phyloP scores from a whole-genome alignment of 2,329 filamentous ascomycete genomes.

The Thielaviopsis euricoi region DNA sequence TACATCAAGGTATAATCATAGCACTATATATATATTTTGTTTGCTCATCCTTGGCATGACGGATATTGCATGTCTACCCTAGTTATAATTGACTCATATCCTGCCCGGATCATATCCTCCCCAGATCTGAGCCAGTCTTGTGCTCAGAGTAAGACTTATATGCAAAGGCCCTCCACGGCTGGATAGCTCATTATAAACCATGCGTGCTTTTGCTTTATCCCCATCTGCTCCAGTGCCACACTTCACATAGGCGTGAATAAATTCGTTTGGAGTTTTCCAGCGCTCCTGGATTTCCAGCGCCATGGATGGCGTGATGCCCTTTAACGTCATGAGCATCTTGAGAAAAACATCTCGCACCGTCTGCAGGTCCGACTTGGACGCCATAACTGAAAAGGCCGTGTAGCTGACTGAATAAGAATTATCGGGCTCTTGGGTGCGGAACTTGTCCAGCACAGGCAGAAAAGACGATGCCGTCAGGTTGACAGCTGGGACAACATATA shows the following conservation, averaged over 20 bases:
- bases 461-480: conserved; percentile 50
- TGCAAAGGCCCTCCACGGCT: conserved; percentile 37
- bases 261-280: conserved; percentile 59
- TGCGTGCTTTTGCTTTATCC: conserved; percentile 38
- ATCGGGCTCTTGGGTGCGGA: conserved; percentile 34
- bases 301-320: conserved; percentile 59
- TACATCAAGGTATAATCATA: background rate
- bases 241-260: conserved; percentile 51
- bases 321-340: conserved; percentile 75
- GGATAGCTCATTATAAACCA: conserved; percentile 41
- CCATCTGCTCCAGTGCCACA: conserved; percentile 32
- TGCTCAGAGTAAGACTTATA: conserved; percentile 24
- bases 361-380: conserved; percentile 58
- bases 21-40: conserved; percentile 1
- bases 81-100: conserved; percentile 13
- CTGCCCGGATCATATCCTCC: conserved; percentile 20
- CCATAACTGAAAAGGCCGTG: conserved; percentile 51
- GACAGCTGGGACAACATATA: conserved; percentile 49
- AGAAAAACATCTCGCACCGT: conserved; percentile 60
- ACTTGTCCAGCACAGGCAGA: conserved; percentile 41
- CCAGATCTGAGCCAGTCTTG: conserved; percentile 60
- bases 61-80: background rate
- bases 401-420: conserved; percentile 49
- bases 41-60: background rate
- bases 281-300: conserved; percentile 62